Evolutionary conservation across 2,329 filamentous ascomycete species (phyloP).

Genomic region (Dactylella cylindrospora): DNA sequence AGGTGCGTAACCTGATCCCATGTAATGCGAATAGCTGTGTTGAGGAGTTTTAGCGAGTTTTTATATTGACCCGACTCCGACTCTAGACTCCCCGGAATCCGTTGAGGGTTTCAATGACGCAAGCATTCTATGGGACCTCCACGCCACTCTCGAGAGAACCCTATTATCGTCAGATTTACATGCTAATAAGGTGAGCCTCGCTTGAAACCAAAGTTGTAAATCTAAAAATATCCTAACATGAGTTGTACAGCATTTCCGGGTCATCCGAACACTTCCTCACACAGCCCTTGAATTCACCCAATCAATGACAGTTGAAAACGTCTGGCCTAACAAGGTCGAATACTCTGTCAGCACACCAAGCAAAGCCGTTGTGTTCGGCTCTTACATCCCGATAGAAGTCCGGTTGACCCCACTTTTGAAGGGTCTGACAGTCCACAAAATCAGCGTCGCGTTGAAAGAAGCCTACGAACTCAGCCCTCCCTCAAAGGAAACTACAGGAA

Average conservation of each 20-base stretch:
- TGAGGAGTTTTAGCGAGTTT: neutral
- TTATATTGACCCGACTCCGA: neutral
- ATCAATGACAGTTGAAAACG: constrained; percentile 93
- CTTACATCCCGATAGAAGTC: constrained; percentile 79
- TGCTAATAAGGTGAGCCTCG: constrained; percentile 62
- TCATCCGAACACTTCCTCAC: constrained; percentile 75
- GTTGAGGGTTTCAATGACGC: constrained; percentile 85
- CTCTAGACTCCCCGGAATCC: constrained; percentile 65
- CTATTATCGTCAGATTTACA: constrained; percentile 86
- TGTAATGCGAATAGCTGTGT: too few relatives aligned
- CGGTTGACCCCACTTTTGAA: constrained; percentile 85
- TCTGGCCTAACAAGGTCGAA: constrained; percentile 96
- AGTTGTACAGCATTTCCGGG: constrained; percentile 62
- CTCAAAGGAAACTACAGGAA: constrained; percentile 12
- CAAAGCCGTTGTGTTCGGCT: constrained; percentile 92
- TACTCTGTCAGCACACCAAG: constrained; percentile 92
- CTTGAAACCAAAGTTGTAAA: constrained; percentile 6
- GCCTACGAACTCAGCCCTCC: constrained; percentile 66
- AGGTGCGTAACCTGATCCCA: constrained; percentile 57
- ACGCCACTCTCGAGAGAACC: constrained; percentile 81
- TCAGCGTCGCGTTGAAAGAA: constrained; percentile 79
- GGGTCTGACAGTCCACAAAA: constrained; percentile 79
- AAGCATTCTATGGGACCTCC: constrained; percentile 85
- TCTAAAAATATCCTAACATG: constrained; percentile 21
- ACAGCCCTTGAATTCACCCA: constrained; percentile 77